Base-by-base conservation (phyloP, 1,284 basidiomycete genomes). In the Naganishia sp. region DNA sequence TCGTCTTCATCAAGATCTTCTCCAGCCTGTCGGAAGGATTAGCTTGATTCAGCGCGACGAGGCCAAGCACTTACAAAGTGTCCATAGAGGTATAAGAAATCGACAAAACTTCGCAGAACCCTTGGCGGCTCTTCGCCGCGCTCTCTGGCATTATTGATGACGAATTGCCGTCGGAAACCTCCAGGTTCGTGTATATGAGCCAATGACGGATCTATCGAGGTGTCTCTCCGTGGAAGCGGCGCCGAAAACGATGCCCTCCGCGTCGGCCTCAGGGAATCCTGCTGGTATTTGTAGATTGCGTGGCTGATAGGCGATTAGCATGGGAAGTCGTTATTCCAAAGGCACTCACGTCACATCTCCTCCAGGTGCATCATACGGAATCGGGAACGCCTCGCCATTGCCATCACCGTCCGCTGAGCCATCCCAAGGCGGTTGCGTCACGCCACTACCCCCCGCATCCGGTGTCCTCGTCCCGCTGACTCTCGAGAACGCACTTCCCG, bases 161-260 rank as follows among this genome's bases (percentile, higher is more conserved):
- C 82, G 75, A 92, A 95, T 75, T 94, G 92, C 58, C 93, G 83
- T 68, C 93, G 84, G 81, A 97, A 95, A 0, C 94, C 94, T 69
- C 93, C 93, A 0, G 94, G 94, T 75, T 94, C 90, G 70, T 91
- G 91, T 68, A 96, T 92, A 71, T 94, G 90, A 71, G 90, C 87
- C 61, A 94, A 88, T 0, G 85, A 87, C n/a, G 91, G 89, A 64
- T 81, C 80, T n/a, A 68, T 45, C 9, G 47, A 52, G n/a, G 63
- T 32, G 18, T 63, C 60, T 70, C n/a, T 70, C 72, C 31, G 78
- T 88, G 79, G 62, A 82, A 79, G 51, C 79, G 52, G 86, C 83
- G 77, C 71, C 15, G 88, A 83, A 75, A 87, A 90, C 0, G 90
- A 93, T 17, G 85, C 85, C 6, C 85, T 83, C 23, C 79, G 74